Evolutionary conservation across 2,329 filamentous ascomycete genomes (phyloP).

Genomic region (Phaeosphaeriaceae sp.): DNA sequence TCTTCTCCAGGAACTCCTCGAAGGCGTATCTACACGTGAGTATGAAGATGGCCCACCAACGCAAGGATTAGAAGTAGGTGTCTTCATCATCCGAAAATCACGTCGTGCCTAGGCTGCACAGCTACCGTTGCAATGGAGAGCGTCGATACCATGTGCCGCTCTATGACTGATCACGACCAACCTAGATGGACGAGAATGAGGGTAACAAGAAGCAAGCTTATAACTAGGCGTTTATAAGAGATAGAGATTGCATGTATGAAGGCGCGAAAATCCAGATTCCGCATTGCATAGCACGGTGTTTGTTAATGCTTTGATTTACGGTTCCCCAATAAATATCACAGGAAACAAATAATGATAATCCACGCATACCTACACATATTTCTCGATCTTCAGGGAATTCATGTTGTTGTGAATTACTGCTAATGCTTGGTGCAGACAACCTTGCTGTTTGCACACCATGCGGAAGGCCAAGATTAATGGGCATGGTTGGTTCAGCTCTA

Average conservation of each 20-base stretch:
- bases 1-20: conserved; percentile 64
- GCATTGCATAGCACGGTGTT: conserved; percentile 28
- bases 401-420: too few relatives aligned
- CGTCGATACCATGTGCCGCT: neutral
- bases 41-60: conserved; percentile 54
- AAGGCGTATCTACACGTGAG: conserved; percentile 61
- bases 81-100: conserved; percentile 53
- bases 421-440: too few relatives aligned
- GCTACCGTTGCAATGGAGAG: conserved; percentile 1
- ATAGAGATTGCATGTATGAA: conserved; percentile 2
- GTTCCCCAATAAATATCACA: conserved; percentile 9
- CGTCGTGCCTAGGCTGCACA: conserved; percentile 9
- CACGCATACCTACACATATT: too few relatives aligned
- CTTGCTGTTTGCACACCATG: too few relatives aligned
- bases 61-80: conserved; percentile 55
- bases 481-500: too few relatives aligned
- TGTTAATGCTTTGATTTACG: neutral
- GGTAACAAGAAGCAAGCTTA: neutral
- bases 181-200: neutral
- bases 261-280: conserved; percentile 9
- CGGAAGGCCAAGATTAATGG: too few relatives aligned
- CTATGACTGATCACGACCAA: neutral
- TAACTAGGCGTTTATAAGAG: conserved; percentile 4
- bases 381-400: too few relatives aligned
- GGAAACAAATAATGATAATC: conserved; percentile 18